Conservation (phyloP, 2,329 filamentous ascomycete genomes). For the Colletotrichum cordylinicola region DNA sequence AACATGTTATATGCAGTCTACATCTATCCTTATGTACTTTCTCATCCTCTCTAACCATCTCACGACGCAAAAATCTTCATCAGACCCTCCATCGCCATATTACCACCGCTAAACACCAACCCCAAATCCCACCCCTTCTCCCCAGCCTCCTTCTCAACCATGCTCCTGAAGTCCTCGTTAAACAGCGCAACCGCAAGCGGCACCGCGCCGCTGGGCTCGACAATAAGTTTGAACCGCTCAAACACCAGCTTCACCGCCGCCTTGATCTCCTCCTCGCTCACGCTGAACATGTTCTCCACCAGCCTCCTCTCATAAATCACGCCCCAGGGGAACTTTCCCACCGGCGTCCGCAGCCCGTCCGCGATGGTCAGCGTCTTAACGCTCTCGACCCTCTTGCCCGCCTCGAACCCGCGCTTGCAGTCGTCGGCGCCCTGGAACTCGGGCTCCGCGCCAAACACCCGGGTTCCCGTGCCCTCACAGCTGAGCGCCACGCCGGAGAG, state of each 20-base stretch:
- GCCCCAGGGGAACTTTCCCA: slow-evolving; percentile 78
- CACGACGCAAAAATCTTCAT: slow-evolving; percentile 51
- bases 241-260: slow-evolving; percentile 77
- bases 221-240: slow-evolving; percentile 88
- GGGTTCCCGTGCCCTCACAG: slow-evolving; percentile 72
- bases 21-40: not conserved
- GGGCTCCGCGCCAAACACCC: slow-evolving; percentile 89
- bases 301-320: slow-evolving; percentile 77
- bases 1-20: not conserved
- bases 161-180: slow-evolving; percentile 79
- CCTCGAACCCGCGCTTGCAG: slow-evolving; percentile 71
- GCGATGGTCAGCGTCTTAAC: slow-evolving; percentile 85
- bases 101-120: slow-evolving; percentile 65
- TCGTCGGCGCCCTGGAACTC: slow-evolving; percentile 85
- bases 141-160: slow-evolving; percentile 75
- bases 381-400: slow-evolving; percentile 65
- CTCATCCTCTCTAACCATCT: not conserved
- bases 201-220: slow-evolving; percentile 90
- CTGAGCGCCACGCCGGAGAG: slow-evolving; percentile 83
- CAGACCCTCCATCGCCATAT: slow-evolving; percentile 60
- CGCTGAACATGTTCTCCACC: slow-evolving; percentile 73
- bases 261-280: slow-evolving; percentile 83
- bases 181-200: slow-evolving; percentile 81
- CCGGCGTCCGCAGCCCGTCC: slow-evolving; percentile 85
- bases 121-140: slow-evolving; percentile 76